Conservation (phyloP, 257 asterid species). For the Gentiana dahurica region DNA sequence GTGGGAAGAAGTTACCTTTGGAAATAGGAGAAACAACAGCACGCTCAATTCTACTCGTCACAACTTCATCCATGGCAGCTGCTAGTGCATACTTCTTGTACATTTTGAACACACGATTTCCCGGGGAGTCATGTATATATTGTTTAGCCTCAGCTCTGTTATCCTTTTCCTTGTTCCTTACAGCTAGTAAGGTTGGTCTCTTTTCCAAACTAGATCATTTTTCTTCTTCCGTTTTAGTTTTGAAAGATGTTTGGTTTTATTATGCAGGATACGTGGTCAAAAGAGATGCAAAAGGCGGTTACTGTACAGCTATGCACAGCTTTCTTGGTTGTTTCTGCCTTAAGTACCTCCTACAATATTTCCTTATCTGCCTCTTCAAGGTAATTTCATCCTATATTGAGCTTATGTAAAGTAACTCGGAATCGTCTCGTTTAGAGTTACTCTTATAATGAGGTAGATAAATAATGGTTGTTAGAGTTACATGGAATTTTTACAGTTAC, state of each 20-base stretch:
- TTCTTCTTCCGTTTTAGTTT: conserved; percentile 6
- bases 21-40: conserved; percentile 38
- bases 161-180: conserved; percentile 71
- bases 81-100: conserved; percentile 90
- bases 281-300: conserved; percentile 39
- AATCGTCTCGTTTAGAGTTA: neutral
- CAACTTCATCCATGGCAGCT: conserved; percentile 83
- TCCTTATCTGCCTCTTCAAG: conserved; percentile 42
- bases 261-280: conserved; percentile 48
- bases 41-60: conserved; percentile 47
- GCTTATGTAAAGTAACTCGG: neutral
- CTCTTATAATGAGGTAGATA: too few relatives aligned
- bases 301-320: conserved; percentile 60
- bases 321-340: conserved; percentile 53
- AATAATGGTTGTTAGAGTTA: too few relatives aligned
- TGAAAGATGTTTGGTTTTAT: conserved; percentile 10
- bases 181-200: conserved; percentile 51
- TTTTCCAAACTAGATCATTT: conserved; percentile 8
- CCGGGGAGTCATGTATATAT: conserved; percentile 69
- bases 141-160: conserved; percentile 67
- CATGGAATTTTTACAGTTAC: too few relatives aligned
- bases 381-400: conserved; percentile 21
- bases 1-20: conserved; percentile 30
- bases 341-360: conserved; percentile 51
- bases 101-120: conserved; percentile 62